Percentiles rank a stretch among this genome's conserved stretches.
These are phyloP conservation scores for Pholiota microspora DNA, from an alignment of 768 basidiomycete species.

Conservation along the genomic window DNA sequence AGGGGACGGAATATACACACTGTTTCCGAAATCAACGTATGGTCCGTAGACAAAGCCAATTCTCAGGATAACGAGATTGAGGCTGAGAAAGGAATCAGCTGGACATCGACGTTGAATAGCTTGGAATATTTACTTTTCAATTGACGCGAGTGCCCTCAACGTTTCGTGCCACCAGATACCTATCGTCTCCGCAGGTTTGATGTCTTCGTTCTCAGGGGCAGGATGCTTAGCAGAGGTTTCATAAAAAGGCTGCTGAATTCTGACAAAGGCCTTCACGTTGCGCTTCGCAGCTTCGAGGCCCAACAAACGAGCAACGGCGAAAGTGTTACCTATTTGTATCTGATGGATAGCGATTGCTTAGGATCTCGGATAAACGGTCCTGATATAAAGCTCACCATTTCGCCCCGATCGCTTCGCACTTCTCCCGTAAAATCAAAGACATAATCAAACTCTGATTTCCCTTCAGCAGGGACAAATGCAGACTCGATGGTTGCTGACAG, in stretches of 20 bases:
- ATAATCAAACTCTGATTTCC: constrained; percentile 67
- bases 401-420: constrained; percentile 69
- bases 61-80: constrained; percentile 79
- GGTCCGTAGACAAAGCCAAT: constrained; percentile 80
- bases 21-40: constrained; percentile 67
- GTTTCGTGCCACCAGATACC: constrained; percentile 93
- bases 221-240: constrained; percentile 65
- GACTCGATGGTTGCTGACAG: constrained; percentile 61
- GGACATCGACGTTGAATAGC: neutral
- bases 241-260: constrained; percentile 78
- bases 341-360: constrained; percentile 26
- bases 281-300: constrained; percentile 79
- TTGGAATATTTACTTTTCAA: constrained; percentile 54
- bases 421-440: constrained; percentile 89
- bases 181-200: constrained; percentile 65
- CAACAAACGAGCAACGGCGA: constrained; percentile 62
- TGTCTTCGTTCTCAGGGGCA: constrained; percentile 70
- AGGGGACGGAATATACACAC: constrained; percentile 35
- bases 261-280: constrained; percentile 75
- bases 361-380: constrained; percentile 7
- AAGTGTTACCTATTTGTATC: constrained; percentile 80
- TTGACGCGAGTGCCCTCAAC: constrained; percentile 68
- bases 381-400: constrained; percentile 51
- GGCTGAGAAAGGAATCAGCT: constrained; percentile 34
- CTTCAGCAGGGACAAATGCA: constrained; percentile 70